These are phyloP conservation scores for Botrytis medusae DNA, from an alignment of 2,329 filamentous ascomycete genomes.

Conservation along the genomic window DNA sequence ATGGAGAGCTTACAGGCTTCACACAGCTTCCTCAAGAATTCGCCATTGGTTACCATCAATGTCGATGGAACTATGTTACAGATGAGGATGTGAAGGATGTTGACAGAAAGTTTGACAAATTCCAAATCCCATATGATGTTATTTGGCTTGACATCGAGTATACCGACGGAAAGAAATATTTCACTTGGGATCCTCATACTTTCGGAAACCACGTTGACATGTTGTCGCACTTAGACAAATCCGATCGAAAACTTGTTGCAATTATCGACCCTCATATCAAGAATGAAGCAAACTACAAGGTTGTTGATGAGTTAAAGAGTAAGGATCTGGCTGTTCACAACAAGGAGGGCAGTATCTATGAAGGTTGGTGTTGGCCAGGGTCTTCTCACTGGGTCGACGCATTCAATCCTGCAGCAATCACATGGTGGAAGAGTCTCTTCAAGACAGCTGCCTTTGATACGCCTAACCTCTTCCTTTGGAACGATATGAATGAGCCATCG, in stretches of 20 bases:
- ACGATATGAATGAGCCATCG: conserved; percentile 99
- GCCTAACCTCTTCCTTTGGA: conserved; percentile 95
- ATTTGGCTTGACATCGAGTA: conserved; percentile 99
- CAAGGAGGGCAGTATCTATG: conserved; percentile 85
- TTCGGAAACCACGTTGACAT: conserved; percentile 85
- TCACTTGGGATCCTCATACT: conserved; percentile 89
- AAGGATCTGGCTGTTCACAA: conserved; percentile 83
- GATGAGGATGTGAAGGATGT: conserved; percentile 97
- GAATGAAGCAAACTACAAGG: conserved; percentile 74
- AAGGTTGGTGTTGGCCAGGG: conserved; percentile 98
- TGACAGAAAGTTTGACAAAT: conserved; percentile 92
- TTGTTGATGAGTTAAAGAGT: conserved; percentile 78
- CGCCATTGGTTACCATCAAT: conserved; percentile 92
- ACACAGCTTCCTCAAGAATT: conserved; percentile 92
- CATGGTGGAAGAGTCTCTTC: conserved; percentile 91
- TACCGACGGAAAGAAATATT: conserved; percentile 95
- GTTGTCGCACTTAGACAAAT: conserved; percentile 81
- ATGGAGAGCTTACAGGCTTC: conserved; percentile 87
- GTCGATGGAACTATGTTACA: conserved; percentile 97
- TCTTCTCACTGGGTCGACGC: conserved; percentile 95
- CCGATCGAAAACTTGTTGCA: conserved; percentile 84
- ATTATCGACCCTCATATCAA: conserved; percentile 99
- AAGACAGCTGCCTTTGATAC: conserved; percentile 86
- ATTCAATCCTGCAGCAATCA: conserved; percentile 87
- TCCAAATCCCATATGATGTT: conserved; percentile 93